Percentiles rank a stretch among this genome's conserved stretches.
Conservation (phyloP, 495 filamentous ascomycete species). For the Immersiella caudata region DNA sequence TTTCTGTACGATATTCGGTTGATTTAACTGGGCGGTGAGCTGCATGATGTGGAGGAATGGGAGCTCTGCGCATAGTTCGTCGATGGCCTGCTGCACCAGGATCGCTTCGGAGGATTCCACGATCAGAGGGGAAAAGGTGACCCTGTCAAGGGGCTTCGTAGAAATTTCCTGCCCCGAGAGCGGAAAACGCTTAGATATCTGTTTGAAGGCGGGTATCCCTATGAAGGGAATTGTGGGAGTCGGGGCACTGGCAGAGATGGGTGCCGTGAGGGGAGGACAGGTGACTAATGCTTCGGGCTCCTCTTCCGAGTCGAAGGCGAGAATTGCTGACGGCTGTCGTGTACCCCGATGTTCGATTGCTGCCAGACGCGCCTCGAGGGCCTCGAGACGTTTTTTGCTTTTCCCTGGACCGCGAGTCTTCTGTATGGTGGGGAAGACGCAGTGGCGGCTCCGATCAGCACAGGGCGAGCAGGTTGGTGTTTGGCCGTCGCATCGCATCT, state of each 20-base stretch:
- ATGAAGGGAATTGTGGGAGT: neutral
- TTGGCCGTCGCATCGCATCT: constrained; percentile 20
- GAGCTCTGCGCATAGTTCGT: neutral
- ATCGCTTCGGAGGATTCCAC: neutral
- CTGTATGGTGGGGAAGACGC: constrained; percentile 15
- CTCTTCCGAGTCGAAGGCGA: too few species aligned
- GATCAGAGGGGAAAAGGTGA: neutral
- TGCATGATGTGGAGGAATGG: constrained; percentile 7
- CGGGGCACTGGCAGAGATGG: neutral
- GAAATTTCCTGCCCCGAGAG: neutral
- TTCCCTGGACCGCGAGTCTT: constrained; percentile 17
- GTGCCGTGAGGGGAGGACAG: neutral
- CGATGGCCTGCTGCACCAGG: constrained; percentile 1
- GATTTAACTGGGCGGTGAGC: neutral
- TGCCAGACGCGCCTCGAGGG: constrained; percentile 16
- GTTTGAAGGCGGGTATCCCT: neutral
- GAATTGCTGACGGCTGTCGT: neutral
- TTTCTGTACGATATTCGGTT: neutral
- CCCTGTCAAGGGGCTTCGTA: neutral
- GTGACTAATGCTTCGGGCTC: neutral
- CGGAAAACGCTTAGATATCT: neutral
- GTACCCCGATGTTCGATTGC: neutral
- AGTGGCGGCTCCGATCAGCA: constrained; percentile 1
- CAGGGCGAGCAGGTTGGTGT: constrained; percentile 19
- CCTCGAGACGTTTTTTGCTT: constrained; percentile 14